Evolutionary conservation across 2,329 filamentous ascomycete genomes (phyloP).

Genomic region (Exophiala aquamarina): DNA sequence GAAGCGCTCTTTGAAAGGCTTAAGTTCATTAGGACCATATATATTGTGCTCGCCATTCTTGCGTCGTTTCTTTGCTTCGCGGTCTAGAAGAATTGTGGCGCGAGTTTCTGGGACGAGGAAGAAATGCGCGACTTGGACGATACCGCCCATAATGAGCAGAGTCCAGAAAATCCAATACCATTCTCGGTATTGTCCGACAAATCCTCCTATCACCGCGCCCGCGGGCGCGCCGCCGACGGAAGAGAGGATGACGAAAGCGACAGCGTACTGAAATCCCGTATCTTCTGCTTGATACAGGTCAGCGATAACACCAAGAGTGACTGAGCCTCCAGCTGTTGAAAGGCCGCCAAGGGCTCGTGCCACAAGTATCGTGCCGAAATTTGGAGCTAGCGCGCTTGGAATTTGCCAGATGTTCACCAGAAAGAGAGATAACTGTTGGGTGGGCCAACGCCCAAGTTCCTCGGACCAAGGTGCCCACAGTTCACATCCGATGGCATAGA

Average conservation of each 20-base stretch:
- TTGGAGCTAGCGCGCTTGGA: constrained; percentile 68
- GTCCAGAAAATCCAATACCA: constrained; percentile 66
- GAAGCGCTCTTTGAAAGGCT: constrained; percentile 60
- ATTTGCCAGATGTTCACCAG: constrained; percentile 77
- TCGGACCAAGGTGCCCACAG: constrained; percentile 86
- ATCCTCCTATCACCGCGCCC: constrained; percentile 56
- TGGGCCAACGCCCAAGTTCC: constrained; percentile 73
- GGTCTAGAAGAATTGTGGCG: constrained; percentile 57
- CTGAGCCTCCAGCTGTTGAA: constrained; percentile 63
- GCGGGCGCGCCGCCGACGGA: constrained; percentile 57
- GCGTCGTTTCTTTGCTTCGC: constrained; percentile 57
- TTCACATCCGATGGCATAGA: constrained; percentile 82
- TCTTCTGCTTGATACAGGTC: constrained; percentile 61
- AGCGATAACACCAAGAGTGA: constrained; percentile 65
- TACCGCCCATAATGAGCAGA: constrained; percentile 57
- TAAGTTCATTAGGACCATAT: constrained; percentile 61
- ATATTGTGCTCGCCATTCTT: constrained; percentile 53
- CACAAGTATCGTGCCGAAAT: constrained; percentile 68
- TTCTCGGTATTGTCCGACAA: constrained; percentile 46
- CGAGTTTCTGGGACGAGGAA: constrained; percentile 60
- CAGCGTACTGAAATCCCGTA: constrained; percentile 54
- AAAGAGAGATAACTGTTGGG: constrained; percentile 70
- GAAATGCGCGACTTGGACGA: constrained; percentile 52
- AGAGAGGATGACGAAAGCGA: constrained; percentile 61
- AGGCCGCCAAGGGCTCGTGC: constrained; percentile 65